Conservation (phyloP, 1,139 yeast species). For the Arxiozyma telluris region DNA sequence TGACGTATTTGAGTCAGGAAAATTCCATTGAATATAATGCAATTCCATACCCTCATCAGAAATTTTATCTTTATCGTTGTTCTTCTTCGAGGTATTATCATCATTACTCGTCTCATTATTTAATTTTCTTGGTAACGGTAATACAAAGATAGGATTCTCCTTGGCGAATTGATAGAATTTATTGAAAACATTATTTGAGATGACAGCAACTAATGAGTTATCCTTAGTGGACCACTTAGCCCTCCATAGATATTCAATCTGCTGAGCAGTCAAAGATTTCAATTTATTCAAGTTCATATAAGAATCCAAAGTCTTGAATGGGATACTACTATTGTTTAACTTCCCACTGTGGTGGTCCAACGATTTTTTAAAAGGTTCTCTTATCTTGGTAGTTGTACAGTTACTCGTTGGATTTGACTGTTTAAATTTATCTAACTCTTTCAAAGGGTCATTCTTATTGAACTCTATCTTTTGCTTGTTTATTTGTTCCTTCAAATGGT, state of each 20-base stretch:
- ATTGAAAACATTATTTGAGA: constrained; percentile 49
- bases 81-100: not conserved
- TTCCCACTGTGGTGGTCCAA: constrained; percentile 41
- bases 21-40: constrained; percentile 91
- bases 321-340: constrained; percentile 33
- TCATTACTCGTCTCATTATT: not conserved
- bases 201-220: constrained; percentile 54
- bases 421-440: constrained; percentile 36
- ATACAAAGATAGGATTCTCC: constrained; percentile 62
- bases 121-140: constrained; percentile 53
- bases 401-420: not conserved
- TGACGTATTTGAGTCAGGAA: constrained; percentile 74
- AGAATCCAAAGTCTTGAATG: constrained; percentile 64
- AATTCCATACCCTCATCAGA: constrained; percentile 51
- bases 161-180: constrained; percentile 59
- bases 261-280: constrained; percentile 45
- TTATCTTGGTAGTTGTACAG: not conserved
- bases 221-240: constrained; percentile 66
- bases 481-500: constrained; percentile 53
- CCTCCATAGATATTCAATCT: constrained; percentile 80
- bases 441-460: constrained; percentile 60
- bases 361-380: constrained; percentile 23
- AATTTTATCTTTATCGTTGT: constrained; percentile 5
- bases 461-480: constrained; percentile 47
- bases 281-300: constrained; percentile 65